Evolutionary conservation across 345 rosid species (phyloP), one percentile per base, ranked within the genome.

Genomic region (Nasturtium officinale): DNA sequence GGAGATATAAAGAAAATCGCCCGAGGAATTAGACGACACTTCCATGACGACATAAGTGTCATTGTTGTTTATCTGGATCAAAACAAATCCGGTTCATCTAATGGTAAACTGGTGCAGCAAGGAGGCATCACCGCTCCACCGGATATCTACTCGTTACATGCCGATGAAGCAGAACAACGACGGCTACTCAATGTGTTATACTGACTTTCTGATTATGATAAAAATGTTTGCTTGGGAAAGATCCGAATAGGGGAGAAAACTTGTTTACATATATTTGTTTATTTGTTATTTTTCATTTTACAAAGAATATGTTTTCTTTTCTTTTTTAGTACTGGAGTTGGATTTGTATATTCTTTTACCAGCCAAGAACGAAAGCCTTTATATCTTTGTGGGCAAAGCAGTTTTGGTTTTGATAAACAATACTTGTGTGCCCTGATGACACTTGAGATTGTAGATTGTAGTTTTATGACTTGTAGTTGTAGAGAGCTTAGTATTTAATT

Each of bases 1-100:
- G 28, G 77, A 1, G 96, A 89, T 25, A 79, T 89, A 21, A 83
- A 78, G 80, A 85, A 85, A 61, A 82, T 89, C 0, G 79, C 79
- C 20, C 86, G 47, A 73, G 96, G 96, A 38, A 54, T 82, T 64
- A 80, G 96, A 72, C 87, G 96, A 4, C 90, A 89, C 79, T 89
- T 87, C 71, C 92, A 89, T 9, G 96, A 89, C 7, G 92, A 89
- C 56, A 86, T 89, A 43, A 89, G 90, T 0, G 96, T 87, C 61
- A 54, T 89, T 42, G 96, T 89, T 26, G 80, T 89, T 33, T 89
- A 84, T 59, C 90, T 90, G 7, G 97, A 93, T 69, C 92, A 87
- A 73, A 78, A 79, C 1, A 81, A 73, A 64, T 0, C 74, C 3
- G 62, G 64, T 69, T 58, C 84, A 16, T 16, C 82, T 1, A 50